Evolutionary conservation across 345 rosid species (phyloP).

Genomic region (Anacardium occidentale): DNA sequence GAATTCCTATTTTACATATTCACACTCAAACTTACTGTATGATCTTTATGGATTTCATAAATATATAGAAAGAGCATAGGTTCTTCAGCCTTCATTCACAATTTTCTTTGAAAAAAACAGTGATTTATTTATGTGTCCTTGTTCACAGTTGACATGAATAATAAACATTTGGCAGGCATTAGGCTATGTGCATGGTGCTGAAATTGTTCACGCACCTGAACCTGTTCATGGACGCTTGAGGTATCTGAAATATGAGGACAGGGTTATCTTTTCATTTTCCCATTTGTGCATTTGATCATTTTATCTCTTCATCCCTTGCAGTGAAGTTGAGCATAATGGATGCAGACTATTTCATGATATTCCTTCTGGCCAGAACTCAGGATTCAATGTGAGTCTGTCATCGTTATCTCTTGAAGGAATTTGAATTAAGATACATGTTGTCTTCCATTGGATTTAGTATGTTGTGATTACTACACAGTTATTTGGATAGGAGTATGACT

Average conservation of each 20-base stretch:
- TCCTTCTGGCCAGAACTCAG: conserved; percentile 79
- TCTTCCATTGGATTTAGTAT: not conserved
- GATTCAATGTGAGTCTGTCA: conserved; percentile 65
- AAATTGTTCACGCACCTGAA: conserved; percentile 77
- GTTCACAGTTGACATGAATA: conserved; percentile 8
- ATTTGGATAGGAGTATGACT: not conserved
- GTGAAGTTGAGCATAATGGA: conserved; percentile 86
- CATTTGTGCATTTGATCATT: conserved; percentile 8
- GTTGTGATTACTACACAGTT: not conserved
- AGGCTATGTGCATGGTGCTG: conserved; percentile 89
- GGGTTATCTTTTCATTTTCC: conserved; percentile 7
- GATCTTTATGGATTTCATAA: no score
- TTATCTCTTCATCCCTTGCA: conserved; percentile 26
- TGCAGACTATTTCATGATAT: conserved; percentile 64
- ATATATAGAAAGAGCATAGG: not conserved
- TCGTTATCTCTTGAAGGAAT: conserved; percentile 2
- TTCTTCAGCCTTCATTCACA: not conserved
- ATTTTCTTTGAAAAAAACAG: not conserved
- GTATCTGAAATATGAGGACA: conserved; percentile 39
- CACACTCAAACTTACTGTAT: not conserved
- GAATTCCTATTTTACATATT: not conserved
- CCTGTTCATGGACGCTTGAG: conserved; percentile 97
- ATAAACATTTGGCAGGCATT: conserved; percentile 61
- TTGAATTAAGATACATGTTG: not conserved
- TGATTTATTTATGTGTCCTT: not conserved